These are phyloP conservation scores for Lentinula edodes DNA, from an alignment of 768 basidiomycete species.

Conservation along the genomic window DNA sequence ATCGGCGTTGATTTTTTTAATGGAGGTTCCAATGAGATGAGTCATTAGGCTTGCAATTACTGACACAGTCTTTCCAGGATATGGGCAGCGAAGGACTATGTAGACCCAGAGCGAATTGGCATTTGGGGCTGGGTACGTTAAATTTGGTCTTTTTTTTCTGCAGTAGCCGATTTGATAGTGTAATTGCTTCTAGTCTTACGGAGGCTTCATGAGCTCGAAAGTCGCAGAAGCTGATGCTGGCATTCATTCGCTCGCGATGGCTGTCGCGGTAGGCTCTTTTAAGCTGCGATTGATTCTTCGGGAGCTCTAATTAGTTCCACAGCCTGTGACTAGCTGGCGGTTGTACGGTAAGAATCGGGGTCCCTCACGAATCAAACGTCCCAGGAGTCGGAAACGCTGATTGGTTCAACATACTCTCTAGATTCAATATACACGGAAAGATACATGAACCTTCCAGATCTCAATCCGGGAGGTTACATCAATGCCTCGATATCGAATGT, in stretches of 20 bases:
- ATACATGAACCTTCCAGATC: conserved; percentile 83
- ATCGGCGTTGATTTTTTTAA: neutral
- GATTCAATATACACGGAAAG: conserved; percentile 98
- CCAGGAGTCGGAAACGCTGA: neutral
- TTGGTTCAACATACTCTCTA: conserved; percentile 18
- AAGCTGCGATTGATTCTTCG: neutral
- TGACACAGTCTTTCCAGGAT: conserved; percentile 33
- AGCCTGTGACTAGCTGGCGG: conserved; percentile 88
- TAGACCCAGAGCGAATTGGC: conserved; percentile 84
- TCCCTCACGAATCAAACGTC: neutral
- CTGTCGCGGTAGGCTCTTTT: conserved; percentile 66
- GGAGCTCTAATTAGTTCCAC: conserved; percentile 8
- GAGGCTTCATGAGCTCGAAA: conserved; percentile 94
- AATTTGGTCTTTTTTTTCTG: neutral
- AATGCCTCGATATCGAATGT: conserved; percentile 87
- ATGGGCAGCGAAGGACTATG: conserved; percentile 84
- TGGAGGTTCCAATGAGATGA: neutral
- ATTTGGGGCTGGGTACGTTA: conserved; percentile 94
- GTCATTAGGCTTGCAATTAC: neutral
- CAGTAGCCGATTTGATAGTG: neutral
- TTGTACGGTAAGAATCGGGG: conserved; percentile 54
- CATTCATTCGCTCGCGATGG: conserved; percentile 86
- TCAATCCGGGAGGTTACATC: conserved; percentile 84
- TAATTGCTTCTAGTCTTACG: conserved; percentile 64
- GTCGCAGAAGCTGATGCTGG: conserved; percentile 87